Evolutionary conservation across 768 basidiomycete species (phyloP).

Genomic region (Cyathus striatus): DNA sequence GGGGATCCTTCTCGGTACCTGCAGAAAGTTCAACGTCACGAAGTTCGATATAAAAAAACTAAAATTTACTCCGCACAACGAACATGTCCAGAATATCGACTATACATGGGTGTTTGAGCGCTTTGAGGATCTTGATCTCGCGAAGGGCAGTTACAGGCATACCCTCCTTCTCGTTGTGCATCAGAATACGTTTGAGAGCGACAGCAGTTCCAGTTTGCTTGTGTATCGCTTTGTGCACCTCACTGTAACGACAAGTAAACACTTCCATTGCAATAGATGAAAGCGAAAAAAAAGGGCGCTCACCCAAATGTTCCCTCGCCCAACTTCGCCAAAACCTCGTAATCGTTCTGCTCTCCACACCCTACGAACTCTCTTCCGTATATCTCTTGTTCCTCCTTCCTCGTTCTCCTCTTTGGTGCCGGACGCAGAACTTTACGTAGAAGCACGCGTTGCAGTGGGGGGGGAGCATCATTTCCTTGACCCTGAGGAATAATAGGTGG

Average conservation of each 20-base stretch:
- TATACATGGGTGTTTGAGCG: conserved; percentile 79
- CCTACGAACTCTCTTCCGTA: conserved; percentile 69
- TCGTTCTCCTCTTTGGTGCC: conserved; percentile 24
- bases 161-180: conserved; percentile 96
- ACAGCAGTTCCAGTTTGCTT: conserved; percentile 56
- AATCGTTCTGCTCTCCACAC: conserved; percentile 69
- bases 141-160: conserved; percentile 95
- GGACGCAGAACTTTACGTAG: no score
- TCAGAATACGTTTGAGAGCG: conserved; percentile 90
- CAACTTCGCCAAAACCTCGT: conserved; percentile 79
- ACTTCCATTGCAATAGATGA: no score
- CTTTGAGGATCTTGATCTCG: conserved; percentile 95
- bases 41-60: background rate
- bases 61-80: conserved; percentile 64
- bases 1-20: conserved; percentile 66
- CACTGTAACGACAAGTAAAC: conserved; percentile 37
- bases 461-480: no score
- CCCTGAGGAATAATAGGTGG: no score
- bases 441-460: no score
- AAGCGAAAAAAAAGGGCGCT: conserved; percentile 23
- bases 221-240: conserved; percentile 86
- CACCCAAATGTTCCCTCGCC: conserved; percentile 98
- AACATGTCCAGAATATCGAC: conserved; percentile 93
- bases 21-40: conserved; percentile 1
- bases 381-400: conserved; percentile 59